Base-by-base conservation (phyloP, 305 asterid species). In the Striga hermonthica region DNA sequence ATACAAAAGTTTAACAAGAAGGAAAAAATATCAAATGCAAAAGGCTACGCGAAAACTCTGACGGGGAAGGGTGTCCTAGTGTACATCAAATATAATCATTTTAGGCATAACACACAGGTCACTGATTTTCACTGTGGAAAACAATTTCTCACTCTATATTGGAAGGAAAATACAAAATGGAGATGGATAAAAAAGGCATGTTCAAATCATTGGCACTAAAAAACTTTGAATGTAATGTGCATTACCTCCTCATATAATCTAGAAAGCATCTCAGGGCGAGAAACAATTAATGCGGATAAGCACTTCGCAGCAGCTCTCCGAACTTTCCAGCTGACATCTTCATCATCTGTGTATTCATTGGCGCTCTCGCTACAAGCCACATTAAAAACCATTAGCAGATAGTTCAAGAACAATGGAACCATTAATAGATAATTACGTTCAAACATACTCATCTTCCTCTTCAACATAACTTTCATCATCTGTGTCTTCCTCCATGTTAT, bases 291-390 rank as follows among this genome's bases (percentile, higher is more conserved):
- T 34, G 94, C 96, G 34, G 95, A 87, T 74, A 94, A 81, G 80
- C 99, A 91, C 81, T 94, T 94, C 57, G 97, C 97, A 79, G 99
- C 84, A 76, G 99, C 98, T 76, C 98, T 82, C 62, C 99, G 84
- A 67, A 94, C 99, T 83, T 94, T 94, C 99, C 99, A 94, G 81
- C 98, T 94, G 50, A 82, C 86, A 79, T 94, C 99, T 84, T 94
- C 99, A 74, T 94, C 98, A 65, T 94, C 98, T 2, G 99, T 94
- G 84, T 94, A 94, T 70, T 94, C 98, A 70, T 91, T 75, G 63
- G 95, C 98, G 75, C 97, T 94, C 87, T 94, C 98, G 66, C 99
- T 94, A 56, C 82, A 82, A 61, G 62, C 75, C 74, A 78, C 49
- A 55, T 67, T 35, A 68, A 48, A 43, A 60, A 4, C 62, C 55